phyloP scores from a whole-genome alignment of 1,284 basidiomycete genomes.

The Ustilago xerochloae region DNA sequence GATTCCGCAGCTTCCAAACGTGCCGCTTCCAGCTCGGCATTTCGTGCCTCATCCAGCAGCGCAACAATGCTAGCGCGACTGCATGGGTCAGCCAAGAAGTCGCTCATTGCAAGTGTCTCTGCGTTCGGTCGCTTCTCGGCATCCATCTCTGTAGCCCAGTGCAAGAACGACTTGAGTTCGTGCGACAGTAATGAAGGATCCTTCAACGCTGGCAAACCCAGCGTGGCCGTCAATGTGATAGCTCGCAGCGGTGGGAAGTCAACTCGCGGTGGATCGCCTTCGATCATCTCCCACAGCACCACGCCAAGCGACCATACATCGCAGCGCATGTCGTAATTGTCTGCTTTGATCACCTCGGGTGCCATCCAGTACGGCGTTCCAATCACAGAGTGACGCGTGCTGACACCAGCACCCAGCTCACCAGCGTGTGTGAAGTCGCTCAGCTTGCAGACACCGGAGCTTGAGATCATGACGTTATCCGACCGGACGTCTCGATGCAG shows the following conservation, averaged over 20 bases:
- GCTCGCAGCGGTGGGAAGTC: slow-evolving; percentile 59
- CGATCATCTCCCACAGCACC: slow-evolving; percentile 60
- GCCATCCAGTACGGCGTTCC: slow-evolving; percentile 65
- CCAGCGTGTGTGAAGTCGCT: slow-evolving; percentile 59
- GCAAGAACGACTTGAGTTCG: slow-evolving; percentile 56
- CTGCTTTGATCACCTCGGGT: slow-evolving; percentile 59
- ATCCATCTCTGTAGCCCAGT: slow-evolving; percentile 59
- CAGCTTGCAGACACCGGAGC: slow-evolving; percentile 53
- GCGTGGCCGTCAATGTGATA: slow-evolving; percentile 58
- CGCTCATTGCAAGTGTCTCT: slow-evolving; percentile 53
- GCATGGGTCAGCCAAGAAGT: slow-evolving; percentile 47
- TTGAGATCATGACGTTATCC: slow-evolving; percentile 57
- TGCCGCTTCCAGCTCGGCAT: slow-evolving; percentile 26
- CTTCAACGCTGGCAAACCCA: slow-evolving; percentile 50
- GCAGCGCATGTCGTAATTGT: slow-evolving; percentile 50
- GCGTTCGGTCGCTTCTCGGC: slow-evolving; percentile 53
- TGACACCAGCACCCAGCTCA: slow-evolving; percentile 28
- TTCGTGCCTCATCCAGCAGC: slow-evolving; percentile 36
- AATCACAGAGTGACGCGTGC: slow-evolving; percentile 44
- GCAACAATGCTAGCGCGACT: slow-evolving; percentile 36
- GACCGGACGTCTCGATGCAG: slow-evolving; percentile 57
- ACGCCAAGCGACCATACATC: slow-evolving; percentile 61
- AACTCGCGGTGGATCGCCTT: slow-evolving; percentile 59
- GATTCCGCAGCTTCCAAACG: slow-evolving; percentile 8
- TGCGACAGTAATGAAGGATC: slow-evolving; percentile 32